Evolutionary conservation across 2,329 filamentous ascomycete genomes (phyloP).

Genomic region (Tolypocladium ovalisporum): DNA sequence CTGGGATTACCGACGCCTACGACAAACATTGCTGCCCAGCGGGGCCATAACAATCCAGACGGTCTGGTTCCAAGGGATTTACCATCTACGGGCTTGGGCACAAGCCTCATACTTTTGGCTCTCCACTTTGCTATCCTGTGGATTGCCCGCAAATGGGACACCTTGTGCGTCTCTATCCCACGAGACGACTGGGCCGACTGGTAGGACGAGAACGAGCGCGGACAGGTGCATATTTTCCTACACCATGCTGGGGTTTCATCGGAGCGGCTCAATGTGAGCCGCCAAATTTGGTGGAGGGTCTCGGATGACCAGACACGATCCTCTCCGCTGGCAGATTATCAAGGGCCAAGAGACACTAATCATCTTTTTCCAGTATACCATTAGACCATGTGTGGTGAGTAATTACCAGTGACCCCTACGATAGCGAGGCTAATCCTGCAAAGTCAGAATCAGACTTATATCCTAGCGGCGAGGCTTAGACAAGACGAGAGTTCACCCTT

Average conservation of each 20-base stretch:
- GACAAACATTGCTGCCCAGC: slow-evolving; percentile 3
- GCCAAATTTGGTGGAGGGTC: neutral
- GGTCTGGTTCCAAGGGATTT: slow-evolving; percentile 7
- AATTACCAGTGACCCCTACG: neutral
- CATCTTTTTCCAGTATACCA: neutral
- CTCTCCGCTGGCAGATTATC: neutral
- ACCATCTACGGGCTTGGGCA: slow-evolving; percentile 17
- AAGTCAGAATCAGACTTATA: neutral
- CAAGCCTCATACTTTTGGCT: slow-evolving; percentile 18
- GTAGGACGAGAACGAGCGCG: slow-evolving; percentile 5
- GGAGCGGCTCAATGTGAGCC: neutral
- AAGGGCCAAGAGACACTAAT: neutral
- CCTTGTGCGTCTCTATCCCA: slow-evolving; percentile 17
- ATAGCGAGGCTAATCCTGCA: neutral
- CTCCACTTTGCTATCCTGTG: slow-evolving; percentile 23
- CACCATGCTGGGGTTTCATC: neutral
- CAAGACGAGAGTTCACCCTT: neutral
- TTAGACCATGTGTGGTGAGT: neutral
- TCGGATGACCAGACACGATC: neutral
- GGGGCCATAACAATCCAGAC: slow-evolving; percentile 5
- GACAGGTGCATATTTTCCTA: neutral
- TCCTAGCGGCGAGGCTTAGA: neutral
- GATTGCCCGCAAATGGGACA: slow-evolving; percentile 21
- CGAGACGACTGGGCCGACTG: slow-evolving; percentile 19
- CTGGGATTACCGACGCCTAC: slow-evolving; percentile 27